Evolutionary conservation across 371 early-diverging fungal genomes (phyloP), one percentile per base, ranked within the genome.

Genomic region (Zopfochytrium polystomum): DNA sequence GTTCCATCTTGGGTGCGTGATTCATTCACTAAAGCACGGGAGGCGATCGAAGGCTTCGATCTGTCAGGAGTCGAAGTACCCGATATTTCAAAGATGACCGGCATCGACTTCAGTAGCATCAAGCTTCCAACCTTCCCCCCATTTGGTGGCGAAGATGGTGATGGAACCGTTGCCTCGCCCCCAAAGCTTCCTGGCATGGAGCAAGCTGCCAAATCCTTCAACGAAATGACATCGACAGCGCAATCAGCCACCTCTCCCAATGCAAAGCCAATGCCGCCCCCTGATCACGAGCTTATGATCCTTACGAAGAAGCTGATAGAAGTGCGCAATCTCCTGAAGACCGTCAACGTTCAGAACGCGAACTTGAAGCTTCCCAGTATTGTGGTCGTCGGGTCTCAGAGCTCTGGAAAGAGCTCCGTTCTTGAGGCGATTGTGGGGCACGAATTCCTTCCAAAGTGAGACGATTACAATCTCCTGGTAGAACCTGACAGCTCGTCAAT

Each of bases 401-500:
- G 95, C 72, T 90, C 93, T 13, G 99, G 99, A 45, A 99, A 99
- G 75, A 94, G 93, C 65, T 96, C 97, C 1, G 97, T 99, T 2
- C 75, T 99, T 25, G 99, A 99, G 73, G 92, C 96, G n/a, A 94
- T 99, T 68, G 95, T 99, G 4, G 97, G 98, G 20, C 91, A 91
- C 57, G 95, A 96, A 71, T 95, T 99, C 60, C 73, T 99, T 57
- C 99, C 99, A 74, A 97, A 97, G 90, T 92, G 84, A 69, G 83
- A 72, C 3, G 7, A 43, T 9, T 25, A 15, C 7, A 47, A 9
- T 11, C n/a, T n/a, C n/a, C n/a, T n/a, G n/a, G n/a, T n/a, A 38
- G n/a, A 11, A 38, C n/a, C 42, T 9, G 42, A 9, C 11, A 11
- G 42, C 11, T 38, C 42, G 42, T 9, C 26, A n/a, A 26, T 49